Evolutionary conservation across 2,329 filamentous ascomycete genomes (phyloP), one percentile per base, ranked within the genome.

Genomic region (Aureobasidium mangrovei): DNA sequence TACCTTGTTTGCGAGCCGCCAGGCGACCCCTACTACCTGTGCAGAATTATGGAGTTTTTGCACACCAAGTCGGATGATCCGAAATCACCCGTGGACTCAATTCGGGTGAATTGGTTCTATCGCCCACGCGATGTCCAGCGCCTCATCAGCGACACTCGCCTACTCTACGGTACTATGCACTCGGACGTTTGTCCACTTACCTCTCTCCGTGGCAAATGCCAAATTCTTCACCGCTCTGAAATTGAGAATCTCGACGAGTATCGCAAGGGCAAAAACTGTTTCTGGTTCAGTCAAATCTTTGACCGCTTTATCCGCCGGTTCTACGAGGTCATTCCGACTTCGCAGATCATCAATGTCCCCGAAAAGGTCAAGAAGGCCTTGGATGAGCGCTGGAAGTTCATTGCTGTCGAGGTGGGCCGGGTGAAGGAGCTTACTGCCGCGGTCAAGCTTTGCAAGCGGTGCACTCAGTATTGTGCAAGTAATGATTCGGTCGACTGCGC

Each of bases 21-120:
- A 12, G 93, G 93, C 52, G 93, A 98, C 72, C 93, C 93, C 54
- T 98, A 98, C 74, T 98, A 98, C 70, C 77, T 98, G 60, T 93
- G 88, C 60, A 88, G 93, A 63, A 93, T 98, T 69, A 98, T 98
- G 93, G 91, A 98, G 70, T 97, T 97, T 68, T 76, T 96, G 63
- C 89, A 95, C 65, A 74, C 79, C 65, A 83, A 91, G 63, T 89
- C 68, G 48, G 69, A 91, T 65, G 81, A 91, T 68, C 72, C 76
- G 35, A 78, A 77, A 53, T 81, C 83, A 56, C 84, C 86, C 1
- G 83, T 98, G 60, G 91, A 96, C 67, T 83, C 88, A 40, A 72
- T 98, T 64, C 85, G 91, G 62, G 87, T 97, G 66, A 98, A 98
- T 73, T 98, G 93, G 93, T 96, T 91, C 72, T 97, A 97, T 70